These are phyloP conservation scores for Adansonia madagascariensis DNA, from an alignment of 441 rosid species.

Conservation along the genomic window DNA sequence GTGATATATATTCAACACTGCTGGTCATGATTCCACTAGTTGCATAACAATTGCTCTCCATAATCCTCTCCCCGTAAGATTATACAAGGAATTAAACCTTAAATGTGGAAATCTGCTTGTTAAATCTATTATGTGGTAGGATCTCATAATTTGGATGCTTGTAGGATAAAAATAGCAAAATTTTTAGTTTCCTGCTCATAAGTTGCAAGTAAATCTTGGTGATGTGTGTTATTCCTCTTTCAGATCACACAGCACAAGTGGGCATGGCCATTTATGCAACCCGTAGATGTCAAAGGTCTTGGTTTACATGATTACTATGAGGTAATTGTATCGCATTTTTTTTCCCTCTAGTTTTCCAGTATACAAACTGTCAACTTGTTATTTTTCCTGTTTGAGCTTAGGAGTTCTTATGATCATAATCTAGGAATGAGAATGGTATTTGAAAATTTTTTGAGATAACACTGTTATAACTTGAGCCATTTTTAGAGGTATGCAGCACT, in stretches of 20 bases:
- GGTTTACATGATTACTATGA: constrained; percentile 74
- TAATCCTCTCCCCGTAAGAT: background rate
- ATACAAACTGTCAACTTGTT: background rate
- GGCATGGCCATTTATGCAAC: constrained; percentile 93
- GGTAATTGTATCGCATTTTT: constrained; percentile 41
- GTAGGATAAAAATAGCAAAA: background rate
- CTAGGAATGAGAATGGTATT: background rate
- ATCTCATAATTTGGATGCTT: constrained; percentile 4
- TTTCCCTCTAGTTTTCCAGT: background rate
- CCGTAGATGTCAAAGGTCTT: constrained; percentile 91
- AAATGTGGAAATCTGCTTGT: background rate
- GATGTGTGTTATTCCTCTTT: constrained; percentile 16
- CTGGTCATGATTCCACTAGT: background rate
- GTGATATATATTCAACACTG: background rate
- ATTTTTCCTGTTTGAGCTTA: background rate
- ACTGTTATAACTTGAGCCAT: background rate
- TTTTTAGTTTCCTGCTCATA: background rate
- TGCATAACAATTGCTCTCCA: background rate
- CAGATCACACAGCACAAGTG: constrained; percentile 86
- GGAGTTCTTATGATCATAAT: constrained; percentile 2
- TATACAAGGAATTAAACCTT: background rate
- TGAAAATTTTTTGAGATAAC: background rate
- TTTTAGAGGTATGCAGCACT: background rate
- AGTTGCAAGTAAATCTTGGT: constrained; percentile 6
- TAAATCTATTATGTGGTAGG: background rate